Evolutionary conservation across 148 eudicot species (phyloP).

Genomic region (Rhododendron henanense): DNA sequence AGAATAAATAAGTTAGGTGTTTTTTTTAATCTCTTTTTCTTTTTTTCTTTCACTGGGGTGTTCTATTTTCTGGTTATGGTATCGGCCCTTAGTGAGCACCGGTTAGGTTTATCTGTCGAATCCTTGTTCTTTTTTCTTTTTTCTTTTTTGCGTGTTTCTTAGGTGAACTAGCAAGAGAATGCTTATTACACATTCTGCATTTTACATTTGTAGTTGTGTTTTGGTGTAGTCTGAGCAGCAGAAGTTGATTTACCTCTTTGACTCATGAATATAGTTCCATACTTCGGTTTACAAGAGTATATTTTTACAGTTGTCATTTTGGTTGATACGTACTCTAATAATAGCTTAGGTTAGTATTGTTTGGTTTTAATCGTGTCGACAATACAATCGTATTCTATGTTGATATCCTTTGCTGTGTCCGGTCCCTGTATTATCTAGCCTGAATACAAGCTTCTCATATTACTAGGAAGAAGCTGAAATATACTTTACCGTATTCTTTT

Average conservation of each 20-base stretch:
- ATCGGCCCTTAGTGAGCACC: background rate
- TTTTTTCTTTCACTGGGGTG: background rate
- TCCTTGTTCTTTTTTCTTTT: background rate
- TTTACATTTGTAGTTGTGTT: background rate
- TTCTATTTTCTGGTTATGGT: background rate
- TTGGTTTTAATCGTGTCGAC: background rate
- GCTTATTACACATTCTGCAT: background rate
- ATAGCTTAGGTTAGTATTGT: background rate
- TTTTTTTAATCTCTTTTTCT: background rate
- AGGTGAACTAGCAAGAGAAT: background rate
- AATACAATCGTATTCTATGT: background rate
- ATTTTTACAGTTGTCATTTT: background rate
- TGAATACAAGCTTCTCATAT: background rate
- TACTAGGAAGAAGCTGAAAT: background rate
- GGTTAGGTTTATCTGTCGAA: background rate
- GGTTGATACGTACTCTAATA: background rate
- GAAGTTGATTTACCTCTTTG: background rate
- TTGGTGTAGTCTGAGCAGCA: background rate
- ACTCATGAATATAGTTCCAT: background rate
- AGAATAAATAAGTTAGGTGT: background rate
- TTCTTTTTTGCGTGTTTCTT: background rate
- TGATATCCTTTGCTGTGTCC: too few relatives aligned
- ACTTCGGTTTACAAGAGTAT: background rate
- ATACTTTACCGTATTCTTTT: background rate
- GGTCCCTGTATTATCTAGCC: background rate